Evolutionary conservation across 2,329 filamentous ascomycete species (phyloP), one percentile per base, ranked within the genome.

Genomic region (Penicillium sp.): DNA sequence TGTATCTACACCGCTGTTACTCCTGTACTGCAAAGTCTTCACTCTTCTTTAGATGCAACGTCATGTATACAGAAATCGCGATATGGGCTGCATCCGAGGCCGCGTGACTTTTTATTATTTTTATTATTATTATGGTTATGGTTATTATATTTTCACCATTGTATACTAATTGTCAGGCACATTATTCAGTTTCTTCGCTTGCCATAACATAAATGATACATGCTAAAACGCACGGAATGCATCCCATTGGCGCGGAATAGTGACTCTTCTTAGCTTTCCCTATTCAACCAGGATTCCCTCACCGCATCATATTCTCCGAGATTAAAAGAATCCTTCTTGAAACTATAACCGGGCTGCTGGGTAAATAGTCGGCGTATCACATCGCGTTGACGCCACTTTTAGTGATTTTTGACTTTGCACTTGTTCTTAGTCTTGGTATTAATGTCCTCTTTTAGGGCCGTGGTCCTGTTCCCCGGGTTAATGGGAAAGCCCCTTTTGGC

Each of bases 401-500:
- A 69, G 66, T 67, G 64, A 35, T 33, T 48, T 55, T 43, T 9
- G 5, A 16, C 8, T 38, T 24, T 38, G 38, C 45, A n/a, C 45
- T 46, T 38, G 14, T 14, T 40, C 26, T 40, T 38, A 18, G 42
- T 11, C n/a, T n/a, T 35, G 30, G 12, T 35, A 5, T 14, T 35
- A 35, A 14, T 35, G 5, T n/a, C 28, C 12, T 35, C 63, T 65
- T 62, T 26, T 23, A 26, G 33, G 35, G 20, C 46, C 23, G 59
- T 54, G 59, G 58, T 58, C 61, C 60, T 65, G 63, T 71, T 71
- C 69, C 69, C 69, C 68, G 68, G 61, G 62, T 58, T 66, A 60
- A 68, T 3, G 33, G 11, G 33, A 16, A 16, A 14, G 8, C 7
- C 28, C 12, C 28, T 33, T 6, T 33, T 14, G 8, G 33, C 33